Conservation (phyloP, 2,329 filamentous ascomycete species). For the Macrophomina phaseolina region DNA sequence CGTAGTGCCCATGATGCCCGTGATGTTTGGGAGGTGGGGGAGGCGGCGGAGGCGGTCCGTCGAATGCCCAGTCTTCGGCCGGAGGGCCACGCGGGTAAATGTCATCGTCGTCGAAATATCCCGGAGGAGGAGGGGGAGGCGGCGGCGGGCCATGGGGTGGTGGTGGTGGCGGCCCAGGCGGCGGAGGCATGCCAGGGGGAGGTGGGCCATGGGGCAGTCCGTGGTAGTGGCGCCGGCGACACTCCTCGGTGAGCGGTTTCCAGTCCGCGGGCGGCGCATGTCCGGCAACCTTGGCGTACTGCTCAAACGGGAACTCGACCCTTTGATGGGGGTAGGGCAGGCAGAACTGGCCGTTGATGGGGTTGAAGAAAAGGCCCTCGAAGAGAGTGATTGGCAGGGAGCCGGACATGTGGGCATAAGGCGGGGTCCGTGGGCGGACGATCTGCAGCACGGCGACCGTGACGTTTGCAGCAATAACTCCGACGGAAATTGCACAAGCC, state of each 20-base stretch:
- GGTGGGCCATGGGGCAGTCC: background rate
- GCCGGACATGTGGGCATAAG: slow-evolving; percentile 45
- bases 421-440: slow-evolving; percentile 40
- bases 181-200: slow-evolving; percentile 3
- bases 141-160: background rate
- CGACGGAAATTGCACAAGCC: slow-evolving; percentile 11
- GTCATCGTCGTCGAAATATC: background rate
- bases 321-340: slow-evolving; percentile 16
- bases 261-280: slow-evolving; percentile 15
- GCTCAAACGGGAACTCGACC: slow-evolving; percentile 21
- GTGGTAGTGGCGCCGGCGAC: slow-evolving; percentile 7
- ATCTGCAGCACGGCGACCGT: slow-evolving; percentile 36
- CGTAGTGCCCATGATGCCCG: slow-evolving; percentile 33
- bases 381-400: slow-evolving; percentile 45
- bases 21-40: background rate
- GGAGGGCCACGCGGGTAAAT: background rate
- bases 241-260: slow-evolving; percentile 24
- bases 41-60: background rate
- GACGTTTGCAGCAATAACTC: slow-evolving; percentile 32
- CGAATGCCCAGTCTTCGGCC: background rate
- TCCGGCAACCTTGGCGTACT: background rate
- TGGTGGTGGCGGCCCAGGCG: background rate
- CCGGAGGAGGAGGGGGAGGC: background rate
- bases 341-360: slow-evolving; percentile 28
- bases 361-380: slow-evolving; percentile 26